These are phyloP conservation scores for Penicillium paradoxum DNA, from an alignment of 495 filamentous ascomycete species.

Conservation along the genomic window DNA sequence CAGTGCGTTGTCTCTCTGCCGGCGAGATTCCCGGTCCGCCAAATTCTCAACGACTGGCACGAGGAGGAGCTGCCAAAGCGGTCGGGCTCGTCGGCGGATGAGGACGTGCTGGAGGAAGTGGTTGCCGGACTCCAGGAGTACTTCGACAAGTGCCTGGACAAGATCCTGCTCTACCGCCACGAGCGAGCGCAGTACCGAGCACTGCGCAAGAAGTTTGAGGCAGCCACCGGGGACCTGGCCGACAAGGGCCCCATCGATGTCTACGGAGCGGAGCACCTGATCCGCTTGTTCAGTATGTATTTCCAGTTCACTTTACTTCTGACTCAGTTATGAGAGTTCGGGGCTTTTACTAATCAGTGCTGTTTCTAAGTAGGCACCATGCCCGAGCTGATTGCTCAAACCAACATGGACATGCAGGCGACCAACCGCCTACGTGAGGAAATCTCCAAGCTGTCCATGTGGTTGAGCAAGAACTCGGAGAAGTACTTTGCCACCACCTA, in stretches of 20 bases:
- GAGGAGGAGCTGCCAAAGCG: slow-evolving; percentile 64
- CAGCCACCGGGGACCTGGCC: slow-evolving; percentile 50
- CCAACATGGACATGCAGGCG: slow-evolving; percentile 92
- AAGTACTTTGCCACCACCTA: slow-evolving; percentile 77
- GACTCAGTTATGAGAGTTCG: not conserved
- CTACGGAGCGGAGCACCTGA: slow-evolving; percentile 92
- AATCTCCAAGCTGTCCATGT: slow-evolving; percentile 70
- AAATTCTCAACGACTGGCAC: slow-evolving; percentile 76
- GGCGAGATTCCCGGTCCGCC: slow-evolving; percentile 62
- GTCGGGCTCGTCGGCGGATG: slow-evolving; percentile 52
- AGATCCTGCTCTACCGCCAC: slow-evolving; percentile 85
- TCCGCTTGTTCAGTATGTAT: slow-evolving; percentile 75
- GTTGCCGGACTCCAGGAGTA: slow-evolving; percentile 80
- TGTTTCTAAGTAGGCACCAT: slow-evolving; percentile 60
- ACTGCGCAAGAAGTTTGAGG: slow-evolving; percentile 58
- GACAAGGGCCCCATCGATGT: slow-evolving; percentile 66
- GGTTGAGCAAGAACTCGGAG: slow-evolving; percentile 67
- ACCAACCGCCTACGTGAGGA: slow-evolving; percentile 85
- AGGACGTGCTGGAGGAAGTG: slow-evolving; percentile 84
- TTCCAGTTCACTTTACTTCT: not conserved
- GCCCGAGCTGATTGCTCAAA: slow-evolving; percentile 91
- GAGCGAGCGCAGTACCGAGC: slow-evolving; percentile 82
- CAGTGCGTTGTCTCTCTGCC: slow-evolving; percentile 80
- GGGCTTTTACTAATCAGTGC: slow-evolving; percentile 8
- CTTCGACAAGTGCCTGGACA: slow-evolving; percentile 80